phyloP scores from a whole-genome alignment of 352 stramenopile species.

The Blastocystis sp. region DNA sequence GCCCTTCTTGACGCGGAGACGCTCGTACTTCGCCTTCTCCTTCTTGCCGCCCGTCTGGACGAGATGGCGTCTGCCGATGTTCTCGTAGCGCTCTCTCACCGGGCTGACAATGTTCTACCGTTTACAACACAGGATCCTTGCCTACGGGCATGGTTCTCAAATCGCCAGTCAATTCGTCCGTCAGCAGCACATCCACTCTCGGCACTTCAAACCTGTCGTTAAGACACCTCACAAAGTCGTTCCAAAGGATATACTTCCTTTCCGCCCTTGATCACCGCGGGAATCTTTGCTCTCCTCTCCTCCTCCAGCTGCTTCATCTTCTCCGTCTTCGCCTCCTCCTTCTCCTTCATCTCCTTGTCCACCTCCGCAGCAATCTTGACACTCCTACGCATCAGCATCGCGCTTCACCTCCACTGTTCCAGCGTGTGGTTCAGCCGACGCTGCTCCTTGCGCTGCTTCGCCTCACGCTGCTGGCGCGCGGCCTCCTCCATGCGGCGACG shows the following conservation, averaged over 20 bases:
- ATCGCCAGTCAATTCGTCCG: constrained; percentile 38
- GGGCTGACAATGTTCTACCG: neutral
- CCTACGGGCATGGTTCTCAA: neutral
- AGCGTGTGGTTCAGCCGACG: neutral
- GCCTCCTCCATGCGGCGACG: constrained; percentile 10
- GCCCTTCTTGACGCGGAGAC: constrained; percentile 50
- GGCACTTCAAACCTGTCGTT: constrained; percentile 40
- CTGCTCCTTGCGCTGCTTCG: constrained; percentile 10
- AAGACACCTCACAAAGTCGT: neutral
- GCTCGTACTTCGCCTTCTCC: constrained; percentile 23
- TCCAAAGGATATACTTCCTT: constrained; percentile 46
- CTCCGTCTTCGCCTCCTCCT: neutral
- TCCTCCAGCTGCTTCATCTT: constrained; percentile 27
- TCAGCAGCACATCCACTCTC: constrained; percentile 32
- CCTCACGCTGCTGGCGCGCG: neutral
- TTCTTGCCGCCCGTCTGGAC: constrained; percentile 8
- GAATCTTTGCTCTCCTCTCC: neutral
- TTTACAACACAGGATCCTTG: neutral
- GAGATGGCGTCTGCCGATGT: constrained; percentile 42
- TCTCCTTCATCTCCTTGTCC: neutral
- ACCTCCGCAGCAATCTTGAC: constrained; percentile 9
- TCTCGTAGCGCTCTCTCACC: constrained; percentile 2
- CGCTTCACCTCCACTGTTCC: neutral
- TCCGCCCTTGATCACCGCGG: constrained; percentile 24
- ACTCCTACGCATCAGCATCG: neutral